Percentiles rank a stretch among this genome's conserved stretches.
Conservation (phyloP, 2,329 filamentous ascomycete genomes). For the Colletotrichum sp. region DNA sequence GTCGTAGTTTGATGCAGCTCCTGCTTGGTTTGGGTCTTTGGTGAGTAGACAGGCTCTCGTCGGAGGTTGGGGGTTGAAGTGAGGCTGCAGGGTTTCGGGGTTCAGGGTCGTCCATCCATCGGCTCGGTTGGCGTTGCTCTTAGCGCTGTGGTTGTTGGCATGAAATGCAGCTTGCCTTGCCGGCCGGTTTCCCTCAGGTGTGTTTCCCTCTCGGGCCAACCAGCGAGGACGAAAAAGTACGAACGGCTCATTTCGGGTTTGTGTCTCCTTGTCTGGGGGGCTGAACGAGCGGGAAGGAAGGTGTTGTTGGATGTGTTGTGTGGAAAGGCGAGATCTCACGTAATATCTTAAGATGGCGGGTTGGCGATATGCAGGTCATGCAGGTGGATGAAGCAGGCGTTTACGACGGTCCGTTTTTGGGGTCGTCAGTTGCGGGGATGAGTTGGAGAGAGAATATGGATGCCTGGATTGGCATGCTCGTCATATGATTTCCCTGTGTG, state of each 20-base stretch:
- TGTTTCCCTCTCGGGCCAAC: background rate
- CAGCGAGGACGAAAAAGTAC: background rate
- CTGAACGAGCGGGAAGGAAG: background rate
- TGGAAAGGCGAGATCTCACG: slow-evolving; percentile 9
- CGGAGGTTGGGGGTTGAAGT: background rate
- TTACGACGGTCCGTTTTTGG: background rate
- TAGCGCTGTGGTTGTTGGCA: background rate
- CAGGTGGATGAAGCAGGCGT: background rate
- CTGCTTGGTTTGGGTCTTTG: background rate
- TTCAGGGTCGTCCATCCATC: background rate
- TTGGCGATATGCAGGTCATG: background rate
- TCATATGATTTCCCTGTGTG: background rate
- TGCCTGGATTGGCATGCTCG: background rate
- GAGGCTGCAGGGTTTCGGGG: background rate
- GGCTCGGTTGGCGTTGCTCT: background rate
- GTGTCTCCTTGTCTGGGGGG: background rate
- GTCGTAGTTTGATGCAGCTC: background rate
- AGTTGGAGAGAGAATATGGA: background rate
- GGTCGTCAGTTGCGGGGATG: background rate
- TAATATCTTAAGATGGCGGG: background rate
- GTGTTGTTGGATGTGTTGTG: background rate
- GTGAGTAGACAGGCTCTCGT: background rate
- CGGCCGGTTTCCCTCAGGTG: background rate
- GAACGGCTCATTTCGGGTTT: background rate
- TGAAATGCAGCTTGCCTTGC: background rate